These are phyloP conservation scores for Suhomyces atakaporum DNA, from an alignment of 1,139 yeast species.

Conservation along the genomic window DNA sequence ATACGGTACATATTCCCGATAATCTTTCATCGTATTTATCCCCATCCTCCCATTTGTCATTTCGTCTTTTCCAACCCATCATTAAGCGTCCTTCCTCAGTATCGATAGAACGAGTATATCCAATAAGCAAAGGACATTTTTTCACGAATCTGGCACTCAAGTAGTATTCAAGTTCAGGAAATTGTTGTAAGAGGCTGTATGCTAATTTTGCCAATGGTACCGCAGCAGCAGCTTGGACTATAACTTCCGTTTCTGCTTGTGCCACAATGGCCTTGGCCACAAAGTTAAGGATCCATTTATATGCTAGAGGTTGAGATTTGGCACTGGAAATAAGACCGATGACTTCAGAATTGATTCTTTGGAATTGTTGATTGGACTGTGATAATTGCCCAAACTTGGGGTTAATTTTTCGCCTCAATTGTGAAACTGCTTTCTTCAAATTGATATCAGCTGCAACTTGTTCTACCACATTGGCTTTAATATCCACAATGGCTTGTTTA, in stretches of 20 bases:
- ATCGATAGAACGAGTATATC: conserved; percentile 70
- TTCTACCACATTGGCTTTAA: conserved; percentile 59
- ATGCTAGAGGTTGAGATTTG: conserved; percentile 50
- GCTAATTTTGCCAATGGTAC: conserved; percentile 76
- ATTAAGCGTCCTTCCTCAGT: conserved; percentile 79
- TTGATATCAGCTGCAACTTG: conserved; percentile 46
- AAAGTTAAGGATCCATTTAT: conserved; percentile 74
- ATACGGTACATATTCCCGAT: conserved; percentile 80
- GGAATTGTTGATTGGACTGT: conserved; percentile 62
- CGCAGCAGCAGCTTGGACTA: conserved; percentile 77
- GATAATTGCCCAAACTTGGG: conserved; percentile 93
- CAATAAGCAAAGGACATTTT: conserved; percentile 87
- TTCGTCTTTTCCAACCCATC: conserved; percentile 81
- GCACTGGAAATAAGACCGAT: conserved; percentile 49
- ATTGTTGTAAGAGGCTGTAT: conserved; percentile 51
- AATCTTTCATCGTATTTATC: conserved; percentile 79
- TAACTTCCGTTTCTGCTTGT: conserved; percentile 92
- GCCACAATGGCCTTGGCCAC: conserved; percentile 82
- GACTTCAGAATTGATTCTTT: conserved; percentile 53
- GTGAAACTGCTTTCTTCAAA: conserved; percentile 44
- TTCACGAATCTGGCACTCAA: conserved; percentile 82
- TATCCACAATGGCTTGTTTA: conserved; percentile 56
- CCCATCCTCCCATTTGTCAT: conserved; percentile 75
- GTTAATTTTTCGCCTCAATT: conserved; percentile 68
- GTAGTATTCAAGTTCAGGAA: conserved; percentile 67